Conservation (phyloP, 495 filamentous ascomycete species). For the Pyrenula aspistea region DNA sequence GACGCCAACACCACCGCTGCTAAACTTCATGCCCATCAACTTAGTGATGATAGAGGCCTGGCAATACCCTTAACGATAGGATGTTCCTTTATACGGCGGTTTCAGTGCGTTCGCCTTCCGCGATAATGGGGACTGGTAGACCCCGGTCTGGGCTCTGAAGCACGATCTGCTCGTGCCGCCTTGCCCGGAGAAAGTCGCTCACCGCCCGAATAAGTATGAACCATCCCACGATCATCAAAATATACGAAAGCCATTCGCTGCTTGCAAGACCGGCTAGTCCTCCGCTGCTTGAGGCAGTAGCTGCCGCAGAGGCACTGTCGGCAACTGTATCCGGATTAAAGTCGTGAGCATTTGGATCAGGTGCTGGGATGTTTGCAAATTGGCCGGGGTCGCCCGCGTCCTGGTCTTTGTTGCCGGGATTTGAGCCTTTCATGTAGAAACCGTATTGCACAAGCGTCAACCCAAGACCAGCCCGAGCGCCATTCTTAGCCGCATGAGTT, state of each 20-base stretch:
- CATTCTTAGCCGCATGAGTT: constrained; percentile 95
- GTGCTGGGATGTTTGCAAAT: constrained; percentile 50
- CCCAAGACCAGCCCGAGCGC: constrained; percentile 84
- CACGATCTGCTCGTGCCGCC: constrained; percentile 84
- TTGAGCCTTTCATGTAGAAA: constrained; percentile 74
- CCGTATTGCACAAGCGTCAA: constrained; percentile 95
- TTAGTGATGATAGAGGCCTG: too few species aligned
- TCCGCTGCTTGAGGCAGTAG: constrained; percentile 19
- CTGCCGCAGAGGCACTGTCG: constrained; percentile 18
- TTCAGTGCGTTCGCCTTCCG: constrained; percentile 74
- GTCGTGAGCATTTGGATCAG: constrained; percentile 81
- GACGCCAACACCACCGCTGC: too few species aligned
- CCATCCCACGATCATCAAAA: constrained; percentile 96
- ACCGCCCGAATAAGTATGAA: constrained; percentile 88
- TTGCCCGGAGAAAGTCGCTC: constrained; percentile 74
- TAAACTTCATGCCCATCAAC: too few species aligned
- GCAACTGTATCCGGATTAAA: constrained; percentile 64
- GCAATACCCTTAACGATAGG: too few species aligned
- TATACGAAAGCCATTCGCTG: constrained; percentile 83
- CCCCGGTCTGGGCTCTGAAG: constrained; percentile 90
- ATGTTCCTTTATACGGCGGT: constrained; percentile 53
- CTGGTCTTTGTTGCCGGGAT: constrained; percentile 28
- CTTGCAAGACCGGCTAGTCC: constrained; percentile 41
- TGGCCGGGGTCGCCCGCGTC: constrained; percentile 34
- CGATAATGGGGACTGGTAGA: constrained; percentile 74